Evolutionary conservation across 305 asterid genomes (phyloP).

Genomic region (Withania somnifera): DNA sequence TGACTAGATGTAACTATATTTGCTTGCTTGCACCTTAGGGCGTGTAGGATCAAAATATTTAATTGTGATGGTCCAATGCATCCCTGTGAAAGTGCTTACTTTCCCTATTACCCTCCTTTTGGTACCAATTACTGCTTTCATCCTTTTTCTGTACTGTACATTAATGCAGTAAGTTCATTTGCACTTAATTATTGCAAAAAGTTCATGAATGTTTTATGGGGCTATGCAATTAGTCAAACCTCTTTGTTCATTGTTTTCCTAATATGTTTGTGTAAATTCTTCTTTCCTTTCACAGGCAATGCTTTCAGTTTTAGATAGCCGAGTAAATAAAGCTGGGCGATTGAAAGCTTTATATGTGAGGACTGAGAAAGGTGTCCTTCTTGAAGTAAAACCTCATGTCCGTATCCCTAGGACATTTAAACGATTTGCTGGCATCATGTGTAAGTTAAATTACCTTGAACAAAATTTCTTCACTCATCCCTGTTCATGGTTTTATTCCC

Average conservation of each 20-base stretch:
- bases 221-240: not conserved
- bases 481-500: not conserved
- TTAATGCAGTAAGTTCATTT: not conserved
- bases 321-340: constrained; percentile 70
- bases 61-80: not conserved
- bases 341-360: constrained; percentile 76
- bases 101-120: not conserved
- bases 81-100: not conserved
- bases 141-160: not conserved
- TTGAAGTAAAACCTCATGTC: constrained; percentile 73
- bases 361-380: constrained; percentile 68
- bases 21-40: not conserved
- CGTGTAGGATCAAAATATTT: not conserved
- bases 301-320: constrained; percentile 67
- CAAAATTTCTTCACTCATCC: not conserved
- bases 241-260: not conserved
- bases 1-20: not conserved
- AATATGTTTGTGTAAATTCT: not conserved
- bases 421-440: constrained; percentile 80
- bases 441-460: constrained; percentile 32
- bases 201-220: not conserved
- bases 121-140: not conserved
- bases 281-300: constrained; percentile 42
- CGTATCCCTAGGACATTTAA: constrained; percentile 91
- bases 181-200: not conserved